Conservation (phyloP, 2,329 filamentous ascomycete genomes). For the Graphilbum fragrans region DNA sequence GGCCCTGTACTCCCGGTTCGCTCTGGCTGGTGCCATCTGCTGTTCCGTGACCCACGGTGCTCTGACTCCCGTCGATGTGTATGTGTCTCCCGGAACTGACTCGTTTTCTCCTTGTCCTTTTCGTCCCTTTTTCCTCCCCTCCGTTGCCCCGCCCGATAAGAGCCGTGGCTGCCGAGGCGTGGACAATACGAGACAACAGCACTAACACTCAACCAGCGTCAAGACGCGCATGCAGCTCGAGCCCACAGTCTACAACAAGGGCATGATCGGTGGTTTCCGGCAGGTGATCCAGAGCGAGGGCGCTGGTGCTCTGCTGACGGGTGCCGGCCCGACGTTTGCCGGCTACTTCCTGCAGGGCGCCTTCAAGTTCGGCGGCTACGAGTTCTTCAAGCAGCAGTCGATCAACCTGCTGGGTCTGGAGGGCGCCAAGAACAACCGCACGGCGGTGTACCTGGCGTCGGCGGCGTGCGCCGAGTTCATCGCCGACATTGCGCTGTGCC, state of each 20-base stretch:
- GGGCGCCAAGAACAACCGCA: conserved; percentile 57
- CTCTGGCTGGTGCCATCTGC: conserved; percentile 94
- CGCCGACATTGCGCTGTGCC: conserved; percentile 65
- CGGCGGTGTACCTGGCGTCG: conserved; percentile 58
- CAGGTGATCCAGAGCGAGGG: conserved; percentile 67
- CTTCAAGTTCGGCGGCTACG: conserved; percentile 81
- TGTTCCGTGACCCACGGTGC: conserved; percentile 96
- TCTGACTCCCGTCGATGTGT: conserved; percentile 98
- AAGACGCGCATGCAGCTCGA: conserved; percentile 83
- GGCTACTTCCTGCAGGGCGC: conserved; percentile 80
- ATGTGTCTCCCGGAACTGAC: conserved; percentile 38
- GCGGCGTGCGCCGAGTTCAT: conserved; percentile 47
- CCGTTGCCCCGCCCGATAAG: no score
- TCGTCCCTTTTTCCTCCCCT: background rate
- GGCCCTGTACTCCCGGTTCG: conserved; percentile 86
- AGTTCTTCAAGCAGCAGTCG: conserved; percentile 78
- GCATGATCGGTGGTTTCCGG: conserved; percentile 65
- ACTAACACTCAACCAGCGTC: no score
- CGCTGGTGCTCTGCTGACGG: conserved; percentile 64
- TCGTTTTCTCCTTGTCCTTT: background rate
- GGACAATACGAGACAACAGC: no score
- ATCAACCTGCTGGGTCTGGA: conserved; percentile 64
- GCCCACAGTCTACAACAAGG: conserved; percentile 67
- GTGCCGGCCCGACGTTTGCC: conserved; percentile 64
- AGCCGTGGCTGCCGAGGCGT: no score